A percentile compares a stretch with the other conserved stretches of the same genome.
Evolutionary conservation across 768 basidiomycete genomes (phyloP).

Genomic region (Trametes maxima): DNA sequence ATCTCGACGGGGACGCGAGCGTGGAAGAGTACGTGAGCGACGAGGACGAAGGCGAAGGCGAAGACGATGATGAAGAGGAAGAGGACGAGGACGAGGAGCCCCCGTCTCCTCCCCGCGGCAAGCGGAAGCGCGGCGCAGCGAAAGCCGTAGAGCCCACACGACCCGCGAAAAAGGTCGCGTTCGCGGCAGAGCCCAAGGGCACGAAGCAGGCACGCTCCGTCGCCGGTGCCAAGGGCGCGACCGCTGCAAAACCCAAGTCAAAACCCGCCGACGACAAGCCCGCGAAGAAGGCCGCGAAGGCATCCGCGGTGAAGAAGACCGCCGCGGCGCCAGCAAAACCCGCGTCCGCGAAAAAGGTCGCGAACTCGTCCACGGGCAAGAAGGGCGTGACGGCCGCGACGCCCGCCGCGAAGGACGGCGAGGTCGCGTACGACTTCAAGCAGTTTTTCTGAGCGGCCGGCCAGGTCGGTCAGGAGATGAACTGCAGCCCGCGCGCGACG

Average conservation of each 20-base stretch:
- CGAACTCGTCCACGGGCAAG: conserved; percentile 39
- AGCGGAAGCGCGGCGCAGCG: conserved; percentile 34
- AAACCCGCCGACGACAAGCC: conserved; percentile 6
- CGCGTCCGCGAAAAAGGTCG: conserved; percentile 36
- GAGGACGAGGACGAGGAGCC: conserved; percentile 49
- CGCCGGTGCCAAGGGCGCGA: conserved; percentile 26
- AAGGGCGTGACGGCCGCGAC: conserved; percentile 29
- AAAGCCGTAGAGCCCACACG: conserved; percentile 20
- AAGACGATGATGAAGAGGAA: conserved; percentile 40
- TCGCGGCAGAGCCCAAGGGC: conserved; percentile 33
- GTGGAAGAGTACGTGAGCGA: conserved; percentile 41
- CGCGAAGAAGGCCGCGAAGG: conserved; percentile 6
- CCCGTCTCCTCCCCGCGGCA: conserved; percentile 31
- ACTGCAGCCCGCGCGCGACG: neutral
- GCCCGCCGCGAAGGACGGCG: conserved; percentile 25
- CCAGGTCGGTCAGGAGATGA: neutral
- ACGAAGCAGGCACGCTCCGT: conserved; percentile 30
- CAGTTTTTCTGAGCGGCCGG: conserved; percentile 47
- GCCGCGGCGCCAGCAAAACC: conserved; percentile 17
- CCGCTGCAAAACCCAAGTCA: conserved; percentile 10
- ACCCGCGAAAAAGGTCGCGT: conserved; percentile 39
- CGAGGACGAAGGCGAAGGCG: conserved; percentile 41
- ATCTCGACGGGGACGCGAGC: conserved; percentile 43
- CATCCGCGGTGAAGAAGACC: conserved; percentile 6
- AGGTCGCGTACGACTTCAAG: conserved; percentile 59